Base-by-base conservation (phyloP, 495 filamentous ascomycete species). In the Penicillium atrosanguineum region DNA sequence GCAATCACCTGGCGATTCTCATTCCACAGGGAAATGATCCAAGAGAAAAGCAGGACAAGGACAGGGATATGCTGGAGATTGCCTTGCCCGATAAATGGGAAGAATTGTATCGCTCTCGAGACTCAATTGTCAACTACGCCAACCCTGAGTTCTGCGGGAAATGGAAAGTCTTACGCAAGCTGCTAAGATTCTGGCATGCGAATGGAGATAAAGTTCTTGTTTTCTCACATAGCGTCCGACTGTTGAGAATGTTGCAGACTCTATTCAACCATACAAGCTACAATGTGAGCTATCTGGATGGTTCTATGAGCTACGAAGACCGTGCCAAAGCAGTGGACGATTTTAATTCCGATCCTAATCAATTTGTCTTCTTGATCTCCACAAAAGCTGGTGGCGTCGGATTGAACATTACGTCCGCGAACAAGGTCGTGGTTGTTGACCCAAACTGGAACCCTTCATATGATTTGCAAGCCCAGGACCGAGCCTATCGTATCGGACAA, bases 401-500 rank as follows among this genome's bases (percentile, higher is more conserved):
- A 0, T 75, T 97, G 8, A 98, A 98, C 63, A 98, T 98, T 66
- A 96, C 94, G 4, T 93, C 90, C 0, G 94, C 94, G 11, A 98
- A 98, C 73, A 97, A 97, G 69, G 93, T 98, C 9, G 94, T 98
- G 18, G 89, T 98, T 34, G 87, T 97, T 37, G 94, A 98, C 64
- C 94, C 94, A 0, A 95, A 97, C 63, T 98, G 94, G 94, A 98
- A 98, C 53, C 94, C 94, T 4, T 81, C 88, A 18, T 89, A 91
- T 57, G 92, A 98, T 60, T 80, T 97, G 2, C 94, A 98, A 70
- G 94, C 94, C 0, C 94, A 98, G 71, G 94, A 98, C 64, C 87
- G 94, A 18, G 94, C 95, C 11, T 98, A 97, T 66, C 86, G 94
- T 15, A 97, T 98, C 57, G 94, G 94, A 9, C 94, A 98, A 70